Base-by-base conservation (phyloP, 1,284 basidiomycete species). In the Sporisorium sorghi region DNA sequence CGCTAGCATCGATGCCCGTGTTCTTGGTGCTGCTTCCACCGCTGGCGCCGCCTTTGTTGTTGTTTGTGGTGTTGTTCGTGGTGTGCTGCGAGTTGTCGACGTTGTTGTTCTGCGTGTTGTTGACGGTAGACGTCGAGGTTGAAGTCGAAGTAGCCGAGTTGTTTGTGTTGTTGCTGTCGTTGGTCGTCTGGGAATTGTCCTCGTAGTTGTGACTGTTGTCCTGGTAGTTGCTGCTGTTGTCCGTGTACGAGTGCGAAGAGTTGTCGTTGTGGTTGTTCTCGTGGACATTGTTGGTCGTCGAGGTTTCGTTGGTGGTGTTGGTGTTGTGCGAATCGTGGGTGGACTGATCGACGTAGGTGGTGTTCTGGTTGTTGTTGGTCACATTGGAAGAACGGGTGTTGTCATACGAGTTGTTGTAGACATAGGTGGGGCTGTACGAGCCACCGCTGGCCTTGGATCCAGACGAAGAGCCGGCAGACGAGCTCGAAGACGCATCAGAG, bases 401-500 rank as follows among this genome's bases (percentile, higher is more conserved):
- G 47, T 63, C 55, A 35, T 63, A 70, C 44, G 67, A 70, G 48
- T 61, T 65, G 62, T 70, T 70, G 60, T 70, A 70, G 50, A 70
- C 60, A 26, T 51, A 63, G 5, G 66, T 69, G 11, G 66, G 55
- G 26, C 49, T 60, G 58, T 59, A 55, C 15, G 54, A 53, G n/a
- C 54, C 65, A 19, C 52, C 37, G 30, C 40, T 21, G 21, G 37
- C 19, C 37, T 43, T 43, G 6, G 55, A 43, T 17, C 35, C 21
- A 0, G 56, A 47, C 0, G 46, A 37, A 8, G 51, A 37, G 28
- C 26, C 33, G 9, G 64, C 56, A 23, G 48, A 50, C 2, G 48
- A 50, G 48, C 30, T n/a, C 9, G 57, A 58, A 26, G 48, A 35
- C 2, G 46, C 50, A 10, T 37, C 17, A 5, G 55, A 50, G 33